These are phyloP conservation scores for Diaporthe citri DNA, from an alignment of 2,329 filamentous ascomycete genomes.

Conservation along the genomic window DNA sequence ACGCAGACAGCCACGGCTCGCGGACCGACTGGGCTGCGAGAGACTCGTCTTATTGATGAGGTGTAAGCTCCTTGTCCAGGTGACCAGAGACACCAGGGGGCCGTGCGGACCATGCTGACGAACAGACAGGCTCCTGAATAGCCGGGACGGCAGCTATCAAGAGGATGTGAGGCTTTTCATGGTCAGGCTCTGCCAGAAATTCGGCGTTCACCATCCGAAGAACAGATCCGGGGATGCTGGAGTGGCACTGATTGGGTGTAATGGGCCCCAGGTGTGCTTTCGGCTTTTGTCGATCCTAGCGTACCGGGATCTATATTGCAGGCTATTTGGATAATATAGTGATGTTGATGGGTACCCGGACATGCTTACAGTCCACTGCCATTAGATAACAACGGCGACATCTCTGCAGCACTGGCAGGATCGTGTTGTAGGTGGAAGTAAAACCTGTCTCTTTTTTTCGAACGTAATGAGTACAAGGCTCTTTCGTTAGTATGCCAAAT, in stretches of 20 bases:
- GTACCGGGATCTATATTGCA: conserved; percentile 31
- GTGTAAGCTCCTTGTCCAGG: neutral
- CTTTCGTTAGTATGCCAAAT: no score
- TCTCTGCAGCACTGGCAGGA: neutral
- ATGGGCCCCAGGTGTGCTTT: neutral
- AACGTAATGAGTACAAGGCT: neutral
- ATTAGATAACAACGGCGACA: neutral
- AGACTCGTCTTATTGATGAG: neutral
- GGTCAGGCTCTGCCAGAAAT: neutral
- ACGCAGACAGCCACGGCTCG: neutral
- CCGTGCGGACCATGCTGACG: neutral
- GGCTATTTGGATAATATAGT: conserved; percentile 37
- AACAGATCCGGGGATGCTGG: neutral
- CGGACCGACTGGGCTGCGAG: conserved; percentile 2
- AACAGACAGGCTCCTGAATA: neutral
- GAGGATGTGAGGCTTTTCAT: neutral
- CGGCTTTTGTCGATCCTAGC: conserved; percentile 29
- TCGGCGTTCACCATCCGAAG: conserved; percentile 27
- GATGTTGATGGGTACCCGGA: neutral
- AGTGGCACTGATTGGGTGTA: neutral
- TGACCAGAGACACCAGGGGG: neutral
- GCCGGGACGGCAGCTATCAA: neutral
- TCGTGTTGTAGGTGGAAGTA: no score
- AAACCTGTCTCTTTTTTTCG: neutral
- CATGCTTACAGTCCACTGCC: neutral